These are phyloP conservation scores for Talaromyces rugulosus DNA, from an alignment of 2,329 filamentous ascomycete genomes.

Conservation along the genomic window DNA sequence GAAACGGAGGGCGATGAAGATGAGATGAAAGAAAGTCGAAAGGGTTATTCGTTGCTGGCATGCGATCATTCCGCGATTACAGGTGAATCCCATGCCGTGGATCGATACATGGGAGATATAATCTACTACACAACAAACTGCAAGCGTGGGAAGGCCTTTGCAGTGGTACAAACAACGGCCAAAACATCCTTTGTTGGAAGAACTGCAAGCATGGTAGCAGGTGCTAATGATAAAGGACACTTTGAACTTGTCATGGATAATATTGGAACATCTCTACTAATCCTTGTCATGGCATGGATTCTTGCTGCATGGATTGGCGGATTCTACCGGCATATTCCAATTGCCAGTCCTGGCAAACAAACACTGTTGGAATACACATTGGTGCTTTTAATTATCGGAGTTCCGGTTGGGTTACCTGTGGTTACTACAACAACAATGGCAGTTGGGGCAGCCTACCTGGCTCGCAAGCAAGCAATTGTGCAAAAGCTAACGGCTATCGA, in stretches of 20 bases:
- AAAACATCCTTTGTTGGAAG: conserved; percentile 72
- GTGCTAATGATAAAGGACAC: conserved; percentile 70
- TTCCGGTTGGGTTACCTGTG: conserved; percentile 76
- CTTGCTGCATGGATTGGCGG: conserved; percentile 71
- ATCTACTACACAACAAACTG: conserved; percentile 77
- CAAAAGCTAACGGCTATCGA: conserved; percentile 77
- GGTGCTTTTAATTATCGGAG: conserved; percentile 70
- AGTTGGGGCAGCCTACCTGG: conserved; percentile 72
- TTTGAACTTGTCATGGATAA: conserved; percentile 82
- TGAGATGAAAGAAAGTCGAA: conserved; percentile 26
- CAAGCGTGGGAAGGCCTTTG: conserved; percentile 74
- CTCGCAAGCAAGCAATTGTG: conserved; percentile 73
- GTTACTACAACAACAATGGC: conserved; percentile 74
- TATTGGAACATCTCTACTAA: conserved; percentile 68
- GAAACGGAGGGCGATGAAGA: conserved; percentile 18
- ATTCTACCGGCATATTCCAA: conserved; percentile 67
- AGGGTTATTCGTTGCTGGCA: conserved; percentile 63
- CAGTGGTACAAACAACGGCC: conserved; percentile 62
- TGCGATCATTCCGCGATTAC: conserved; percentile 78
- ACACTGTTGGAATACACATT: conserved; percentile 66
- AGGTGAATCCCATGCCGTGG: conserved; percentile 72
- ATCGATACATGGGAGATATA: conserved; percentile 63
- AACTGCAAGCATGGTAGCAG: conserved; percentile 68
- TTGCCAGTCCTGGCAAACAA: conserved; percentile 52
- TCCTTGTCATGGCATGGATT: conserved; percentile 74